Evolutionary conservation across 305 asterid species (phyloP).

Genomic region (Caryopteris hybrid): DNA sequence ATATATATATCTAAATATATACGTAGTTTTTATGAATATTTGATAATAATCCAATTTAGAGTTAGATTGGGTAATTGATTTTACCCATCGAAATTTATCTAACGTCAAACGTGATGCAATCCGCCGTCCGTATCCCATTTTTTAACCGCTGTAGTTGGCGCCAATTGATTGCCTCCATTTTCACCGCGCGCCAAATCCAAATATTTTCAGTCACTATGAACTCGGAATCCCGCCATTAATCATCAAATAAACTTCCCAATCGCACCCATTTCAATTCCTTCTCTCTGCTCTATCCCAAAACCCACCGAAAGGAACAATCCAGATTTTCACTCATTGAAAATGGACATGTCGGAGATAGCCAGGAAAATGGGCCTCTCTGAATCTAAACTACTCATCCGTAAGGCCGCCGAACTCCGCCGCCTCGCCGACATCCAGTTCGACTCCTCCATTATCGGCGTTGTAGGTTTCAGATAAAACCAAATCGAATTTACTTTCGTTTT

Average conservation of each 20-base stretch:
- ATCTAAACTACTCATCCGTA: slow-evolving; percentile 57
- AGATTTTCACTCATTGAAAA: slow-evolving; percentile 8
- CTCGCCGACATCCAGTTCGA: slow-evolving; percentile 83
- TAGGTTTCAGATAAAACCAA: slow-evolving; percentile 20
- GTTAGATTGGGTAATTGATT: too few species aligned
- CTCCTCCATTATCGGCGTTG: slow-evolving; percentile 83
- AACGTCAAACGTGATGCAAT: too few species aligned
- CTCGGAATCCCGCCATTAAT: slow-evolving; percentile 33
- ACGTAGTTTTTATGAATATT: too few species aligned
- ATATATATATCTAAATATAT: too few species aligned
- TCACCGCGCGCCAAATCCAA: slow-evolving; percentile 30
- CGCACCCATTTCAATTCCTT: background rate
- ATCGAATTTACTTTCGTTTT: background rate
- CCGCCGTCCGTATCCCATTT: too few species aligned
- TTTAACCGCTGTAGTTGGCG: too few species aligned
- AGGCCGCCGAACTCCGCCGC: slow-evolving; percentile 96
- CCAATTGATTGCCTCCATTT: too few species aligned
- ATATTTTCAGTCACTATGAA: background rate
- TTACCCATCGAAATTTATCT: too few species aligned
- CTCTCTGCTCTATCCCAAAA: background rate
- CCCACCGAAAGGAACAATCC: background rate
- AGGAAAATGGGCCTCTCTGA: slow-evolving; percentile 59
- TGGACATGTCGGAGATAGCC: slow-evolving; percentile 79
- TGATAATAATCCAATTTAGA: too few species aligned
- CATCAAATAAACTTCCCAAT: background rate